These are phyloP conservation scores for Megacollybia marginata DNA, from an alignment of 768 basidiomycete species.

Conservation along the genomic window DNA sequence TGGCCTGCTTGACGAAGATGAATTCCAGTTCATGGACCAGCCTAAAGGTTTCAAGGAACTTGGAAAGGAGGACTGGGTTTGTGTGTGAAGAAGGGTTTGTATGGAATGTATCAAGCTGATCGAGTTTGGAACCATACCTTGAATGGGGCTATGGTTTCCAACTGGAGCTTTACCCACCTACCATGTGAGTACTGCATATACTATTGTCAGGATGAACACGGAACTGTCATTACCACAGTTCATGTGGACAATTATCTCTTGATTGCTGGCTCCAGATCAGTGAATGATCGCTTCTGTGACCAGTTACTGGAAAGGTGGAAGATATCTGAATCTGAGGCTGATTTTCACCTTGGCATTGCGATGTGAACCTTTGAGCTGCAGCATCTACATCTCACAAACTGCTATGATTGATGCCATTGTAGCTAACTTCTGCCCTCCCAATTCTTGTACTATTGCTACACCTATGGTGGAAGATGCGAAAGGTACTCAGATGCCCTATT, in stretches of 20 bases:
- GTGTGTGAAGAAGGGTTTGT: not conserved
- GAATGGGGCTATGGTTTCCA: not conserved
- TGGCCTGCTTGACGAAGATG: slow-evolving; percentile 13
- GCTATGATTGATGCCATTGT: not conserved
- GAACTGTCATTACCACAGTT: not conserved
- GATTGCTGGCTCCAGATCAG: not conserved
- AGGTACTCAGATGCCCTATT: too few species aligned
- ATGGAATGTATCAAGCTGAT: slow-evolving; percentile 1
- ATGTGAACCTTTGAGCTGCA: not conserved
- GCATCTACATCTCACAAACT: not conserved
- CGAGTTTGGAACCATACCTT: slow-evolving; percentile 4
- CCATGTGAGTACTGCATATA: not conserved
- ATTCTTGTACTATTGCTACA: too few species aligned
- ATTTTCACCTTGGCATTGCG: not conserved
- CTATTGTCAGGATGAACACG: not conserved
- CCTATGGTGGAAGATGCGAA: too few species aligned
- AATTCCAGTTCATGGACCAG: slow-evolving; percentile 28
- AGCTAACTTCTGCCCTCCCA: too few species aligned
- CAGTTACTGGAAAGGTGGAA: not conserved
- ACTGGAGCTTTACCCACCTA: not conserved
- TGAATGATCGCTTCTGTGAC: not conserved
- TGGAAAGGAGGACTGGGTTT: slow-evolving; percentile 1
- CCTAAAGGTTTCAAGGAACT: slow-evolving; percentile 20
- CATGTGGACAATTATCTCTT: not conserved
- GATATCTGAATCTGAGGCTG: not conserved